Base-by-base conservation (phyloP, 2,329 filamentous ascomycete genomes). In the Diaporthe capsici region DNA sequence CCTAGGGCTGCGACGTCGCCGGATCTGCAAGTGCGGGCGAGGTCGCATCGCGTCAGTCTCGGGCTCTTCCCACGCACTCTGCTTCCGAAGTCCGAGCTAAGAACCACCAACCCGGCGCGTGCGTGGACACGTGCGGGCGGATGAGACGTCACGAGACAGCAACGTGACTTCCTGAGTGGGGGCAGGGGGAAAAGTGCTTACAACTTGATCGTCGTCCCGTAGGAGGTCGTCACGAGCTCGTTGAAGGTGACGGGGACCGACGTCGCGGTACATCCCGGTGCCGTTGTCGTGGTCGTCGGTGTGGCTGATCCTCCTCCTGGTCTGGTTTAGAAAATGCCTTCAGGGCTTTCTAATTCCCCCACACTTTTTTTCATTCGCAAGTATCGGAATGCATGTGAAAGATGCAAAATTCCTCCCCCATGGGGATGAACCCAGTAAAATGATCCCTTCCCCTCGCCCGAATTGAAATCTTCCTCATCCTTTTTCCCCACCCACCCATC, bases 1-100 rank as follows among this genome's bases (percentile, higher is more conserved):
- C 90, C 90, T 6, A 92, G 79, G n/a, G 77, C 72, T 4, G 79
- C 47, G 31, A 77, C 74, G 73, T 80, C 79, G 37, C 81, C 81
- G 34, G 73, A 70, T 49, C 80, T 81, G 47, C 47, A 61, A 61
- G 42, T 42, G 31, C 3, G 28, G 63, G 57, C 25, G 12, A 51
- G 49, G 42, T 60, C 3, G n/a, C 12, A 47, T 55, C 47, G 28
- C 49, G 58, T 65, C 49, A 53, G 47, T 37, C 37, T 49, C 13
- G 17, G 61, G 42, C 17, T 22, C 17, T 17, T 49, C 22, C 39
- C 22, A 2, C 12, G 20, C 25, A 2, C 20, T 22, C 42, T 17
- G 28, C 39, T n/a, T 31, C 12, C 20, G 28, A 5, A 39, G 31
- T 20, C 63, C 34, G 63, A 55, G 47, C 63, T 25, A 51, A 51